Evolutionary conservation across 768 basidiomycete species (phyloP).

Genomic region (Leccinum boreale): DNA sequence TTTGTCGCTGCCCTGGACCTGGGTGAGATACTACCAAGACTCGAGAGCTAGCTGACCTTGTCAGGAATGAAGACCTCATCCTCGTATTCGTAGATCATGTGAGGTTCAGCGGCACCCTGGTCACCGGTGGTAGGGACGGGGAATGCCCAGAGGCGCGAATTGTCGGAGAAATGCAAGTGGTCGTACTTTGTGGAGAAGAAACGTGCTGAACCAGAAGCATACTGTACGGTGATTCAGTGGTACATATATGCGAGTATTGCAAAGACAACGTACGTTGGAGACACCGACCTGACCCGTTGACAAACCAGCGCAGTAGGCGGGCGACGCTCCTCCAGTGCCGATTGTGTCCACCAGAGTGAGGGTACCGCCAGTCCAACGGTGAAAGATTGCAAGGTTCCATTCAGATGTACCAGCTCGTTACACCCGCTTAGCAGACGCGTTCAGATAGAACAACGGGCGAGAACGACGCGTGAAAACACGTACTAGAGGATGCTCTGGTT

Average conservation of each 20-base stretch:
- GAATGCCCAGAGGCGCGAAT: constrained; percentile 50
- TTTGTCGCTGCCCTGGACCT: constrained; percentile 56
- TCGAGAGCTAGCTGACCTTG: constrained; percentile 40
- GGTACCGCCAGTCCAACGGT: constrained; percentile 41
- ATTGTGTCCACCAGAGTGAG: constrained; percentile 46
- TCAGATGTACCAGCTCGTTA: constrained; percentile 44
- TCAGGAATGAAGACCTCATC: constrained; percentile 63
- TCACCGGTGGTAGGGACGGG: constrained; percentile 36
- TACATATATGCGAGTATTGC: background rate
- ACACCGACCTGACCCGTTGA: constrained; percentile 57
- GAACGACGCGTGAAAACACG: constrained; percentile 17
- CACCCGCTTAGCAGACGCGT: constrained; percentile 40
- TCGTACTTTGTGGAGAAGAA: constrained; percentile 48
- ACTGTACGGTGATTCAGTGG: constrained; percentile 30
- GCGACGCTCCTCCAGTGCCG: constrained; percentile 47
- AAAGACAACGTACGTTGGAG: constrained; percentile 44
- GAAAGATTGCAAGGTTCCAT: constrained; percentile 56
- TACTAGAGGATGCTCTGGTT: constrained; percentile 63
- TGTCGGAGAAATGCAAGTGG: constrained; percentile 30
- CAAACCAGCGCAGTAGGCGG: constrained; percentile 50
- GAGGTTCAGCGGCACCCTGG: constrained; percentile 51
- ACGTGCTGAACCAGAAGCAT: constrained; percentile 50
- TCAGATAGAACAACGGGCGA: background rate
- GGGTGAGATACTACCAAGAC: background rate
- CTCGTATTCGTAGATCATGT: constrained; percentile 58